Base-by-base conservation (phyloP, 148 eudicot species). In the Selenicereus undatus region DNA sequence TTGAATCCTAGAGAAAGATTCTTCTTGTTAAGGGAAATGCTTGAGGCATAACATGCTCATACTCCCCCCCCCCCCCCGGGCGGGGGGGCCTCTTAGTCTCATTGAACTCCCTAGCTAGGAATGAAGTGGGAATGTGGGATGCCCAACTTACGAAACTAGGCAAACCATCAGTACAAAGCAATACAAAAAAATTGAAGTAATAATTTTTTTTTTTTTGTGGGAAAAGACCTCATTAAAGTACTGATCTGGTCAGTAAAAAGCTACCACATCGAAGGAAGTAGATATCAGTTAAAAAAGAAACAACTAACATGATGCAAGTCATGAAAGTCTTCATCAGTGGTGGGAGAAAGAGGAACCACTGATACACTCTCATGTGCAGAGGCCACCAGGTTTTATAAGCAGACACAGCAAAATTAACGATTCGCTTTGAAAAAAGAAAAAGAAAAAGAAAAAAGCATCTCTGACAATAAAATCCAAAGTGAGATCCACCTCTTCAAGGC, bases 201-300 rank as follows among this genome's bases (percentile, higher is more conserved):
- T 29, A 76, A 7, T 11, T 8, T 43, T 26, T 35, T 3, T 76
- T 4, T 39, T 2, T 39, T 39, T 39, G 43, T 2, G 43, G 43
- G 7, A 11, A 21, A 6, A 30, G 52, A 60, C 13, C 64, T 51
- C 39, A 74, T 48, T 48, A 50, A 52, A 1, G 3, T 8, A 50
- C 62, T 56, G 22, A 17, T 18, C 32, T n/a, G 42, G 73, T 18
- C 74, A 71, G 51, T 32, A 43, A 52, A 81, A 73, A 66, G 78
- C 71, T 73, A 84, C 86, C 86, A 84, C 70, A 77, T 84, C 51
- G 76, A 81, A 84, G 86, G 83, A 80, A 77, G 76, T 52, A 78
- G 77, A 76, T 54, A 77, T 71, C 66, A 80, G 65, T 32, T 58
- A 45, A 80, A 71, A 71, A 73, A 2, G 69, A 18, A 27, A 8